These are phyloP conservation scores for Bryoerythrophyllum caledonicum DNA, from an alignment of 225 moss, liverwort and hornwort species.

Conservation along the genomic window DNA sequence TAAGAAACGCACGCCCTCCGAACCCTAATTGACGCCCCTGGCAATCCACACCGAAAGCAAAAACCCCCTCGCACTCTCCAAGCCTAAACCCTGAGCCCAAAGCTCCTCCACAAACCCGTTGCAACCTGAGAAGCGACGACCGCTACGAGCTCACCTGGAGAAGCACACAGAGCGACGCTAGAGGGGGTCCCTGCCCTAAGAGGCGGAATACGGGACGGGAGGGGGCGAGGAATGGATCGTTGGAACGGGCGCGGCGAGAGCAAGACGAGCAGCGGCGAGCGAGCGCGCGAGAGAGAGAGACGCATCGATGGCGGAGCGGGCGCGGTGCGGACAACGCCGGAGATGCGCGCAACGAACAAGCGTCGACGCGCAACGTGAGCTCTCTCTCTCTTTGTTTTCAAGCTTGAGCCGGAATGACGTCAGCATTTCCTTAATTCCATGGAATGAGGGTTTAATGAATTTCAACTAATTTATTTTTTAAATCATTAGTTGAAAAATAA, in stretches of 20 bases:
- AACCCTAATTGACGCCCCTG: constrained; percentile 22
- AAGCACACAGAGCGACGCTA: not conserved
- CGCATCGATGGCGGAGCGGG: not conserved
- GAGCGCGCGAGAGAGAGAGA: too few species aligned
- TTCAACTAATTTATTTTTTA: too few species aligned
- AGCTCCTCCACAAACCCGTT: not conserved
- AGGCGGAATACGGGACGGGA: not conserved
- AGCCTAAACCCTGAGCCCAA: not conserved
- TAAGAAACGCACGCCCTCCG: too few species aligned
- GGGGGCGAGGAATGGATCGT: not conserved
- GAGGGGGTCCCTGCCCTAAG: not conserved
- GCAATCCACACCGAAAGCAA: not conserved
- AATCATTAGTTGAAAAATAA: too few species aligned
- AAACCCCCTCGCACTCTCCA: not conserved
- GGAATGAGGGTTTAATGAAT: too few species aligned
- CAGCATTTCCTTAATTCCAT: too few species aligned
- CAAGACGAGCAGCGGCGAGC: too few species aligned
- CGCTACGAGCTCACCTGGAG: too few species aligned
- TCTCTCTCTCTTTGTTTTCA: too few species aligned
- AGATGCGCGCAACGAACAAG: too few species aligned
- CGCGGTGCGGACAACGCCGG: not conserved
- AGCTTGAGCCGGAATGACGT: too few species aligned
- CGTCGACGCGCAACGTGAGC: too few species aligned
- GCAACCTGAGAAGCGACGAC: not conserved
- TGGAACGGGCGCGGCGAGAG: not conserved